A percentile compares a stretch with the other conserved stretches of the same genome.
These are phyloP conservation scores for Pseudogymnoascus verrucosus DNA, from an alignment of 2,329 filamentous ascomycete species.

Conservation along the genomic window DNA sequence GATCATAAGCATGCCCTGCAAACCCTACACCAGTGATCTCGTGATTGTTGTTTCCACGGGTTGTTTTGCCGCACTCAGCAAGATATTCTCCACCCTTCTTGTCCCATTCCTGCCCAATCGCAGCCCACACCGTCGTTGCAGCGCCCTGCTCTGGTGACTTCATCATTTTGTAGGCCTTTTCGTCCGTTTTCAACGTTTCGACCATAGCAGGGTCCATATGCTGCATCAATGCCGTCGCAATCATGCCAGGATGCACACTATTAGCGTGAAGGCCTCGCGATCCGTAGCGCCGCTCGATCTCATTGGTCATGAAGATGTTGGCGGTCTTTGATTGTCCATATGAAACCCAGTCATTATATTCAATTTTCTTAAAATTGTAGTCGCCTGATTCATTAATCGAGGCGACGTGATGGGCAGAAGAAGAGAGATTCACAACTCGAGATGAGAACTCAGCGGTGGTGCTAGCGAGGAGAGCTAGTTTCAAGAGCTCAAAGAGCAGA, in stretches of 20 bases:
- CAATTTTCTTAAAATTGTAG: slow-evolving; percentile 20
- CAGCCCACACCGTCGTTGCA: slow-evolving; percentile 36
- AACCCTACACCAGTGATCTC: slow-evolving; percentile 20
- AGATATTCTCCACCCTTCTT: slow-evolving; percentile 40
- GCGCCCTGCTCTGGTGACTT: slow-evolving; percentile 30
- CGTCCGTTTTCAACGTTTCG: slow-evolving; percentile 31
- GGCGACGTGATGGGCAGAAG: slow-evolving; percentile 33
- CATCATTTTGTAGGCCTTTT: slow-evolving; percentile 18
- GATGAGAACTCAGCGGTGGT: slow-evolving; percentile 33
- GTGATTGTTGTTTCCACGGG: slow-evolving; percentile 22
- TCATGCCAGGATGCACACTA: slow-evolving; percentile 36
- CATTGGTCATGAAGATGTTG: slow-evolving; percentile 39
- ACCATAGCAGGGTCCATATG: slow-evolving; percentile 35
- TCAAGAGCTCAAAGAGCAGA: slow-evolving; percentile 43
- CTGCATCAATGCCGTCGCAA: slow-evolving; percentile 24
- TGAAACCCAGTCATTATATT: slow-evolving; percentile 31
- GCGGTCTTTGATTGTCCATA: slow-evolving; percentile 40
- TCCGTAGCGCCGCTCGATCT: slow-evolving; percentile 39
- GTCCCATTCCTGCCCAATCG: slow-evolving; percentile 24
- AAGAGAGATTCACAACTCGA: slow-evolving; percentile 40
- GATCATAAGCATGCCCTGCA: slow-evolving; percentile 28
- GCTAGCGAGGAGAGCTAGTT: slow-evolving; percentile 33
- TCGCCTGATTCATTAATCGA: slow-evolving; percentile 35
- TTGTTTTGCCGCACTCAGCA: slow-evolving; percentile 32
- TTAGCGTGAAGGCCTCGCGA: slow-evolving; percentile 32